A percentile compares a stretch with the other conserved stretches of the same genome.
Conservation (phyloP, 2,329 filamentous ascomycete genomes). For the Phaeoacremonium minimum region DNA sequence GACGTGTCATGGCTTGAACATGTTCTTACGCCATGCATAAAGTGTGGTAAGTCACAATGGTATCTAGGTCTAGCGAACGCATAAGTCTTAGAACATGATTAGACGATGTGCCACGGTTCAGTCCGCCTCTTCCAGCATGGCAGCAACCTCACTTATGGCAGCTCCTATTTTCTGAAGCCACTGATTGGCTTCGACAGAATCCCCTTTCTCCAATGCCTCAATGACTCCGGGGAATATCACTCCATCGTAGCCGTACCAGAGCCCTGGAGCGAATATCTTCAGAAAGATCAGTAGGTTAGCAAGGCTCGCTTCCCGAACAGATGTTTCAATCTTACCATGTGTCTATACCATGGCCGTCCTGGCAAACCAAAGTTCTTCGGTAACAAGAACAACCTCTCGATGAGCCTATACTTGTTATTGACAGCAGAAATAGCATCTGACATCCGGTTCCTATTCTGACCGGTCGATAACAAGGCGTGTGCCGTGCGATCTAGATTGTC, state of each 20-base stretch:
- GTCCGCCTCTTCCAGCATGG: too few species aligned
- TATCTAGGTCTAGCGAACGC: too few species aligned
- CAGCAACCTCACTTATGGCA: too few species aligned
- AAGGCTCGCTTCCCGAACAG: too few species aligned
- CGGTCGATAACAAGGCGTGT: not conserved
- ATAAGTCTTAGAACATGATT: too few species aligned
- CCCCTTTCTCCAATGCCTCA: conserved; percentile 1
- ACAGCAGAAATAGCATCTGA: not conserved
- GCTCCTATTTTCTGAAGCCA: conserved; percentile 1
- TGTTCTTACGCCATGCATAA: too few species aligned
- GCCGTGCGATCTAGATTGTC: not conserved
- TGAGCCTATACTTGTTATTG: not conserved
- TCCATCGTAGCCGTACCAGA: conserved; percentile 1
- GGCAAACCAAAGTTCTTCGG: not conserved
- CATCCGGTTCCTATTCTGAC: not conserved
- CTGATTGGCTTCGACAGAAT: not conserved
- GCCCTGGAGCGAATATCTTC: not conserved
- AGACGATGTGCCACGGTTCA: too few species aligned
- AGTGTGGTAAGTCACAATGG: too few species aligned
- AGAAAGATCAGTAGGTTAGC: not conserved
- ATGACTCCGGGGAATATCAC: conserved; percentile 1
- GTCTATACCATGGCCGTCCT: not conserved
- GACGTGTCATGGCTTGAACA: too few species aligned
- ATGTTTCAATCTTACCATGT: conserved; percentile 1
- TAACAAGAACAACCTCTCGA: not conserved